These are phyloP conservation scores for Cladophialophora bantiana DNA, from an alignment of 2,329 filamentous ascomycete genomes.

Conservation along the genomic window DNA sequence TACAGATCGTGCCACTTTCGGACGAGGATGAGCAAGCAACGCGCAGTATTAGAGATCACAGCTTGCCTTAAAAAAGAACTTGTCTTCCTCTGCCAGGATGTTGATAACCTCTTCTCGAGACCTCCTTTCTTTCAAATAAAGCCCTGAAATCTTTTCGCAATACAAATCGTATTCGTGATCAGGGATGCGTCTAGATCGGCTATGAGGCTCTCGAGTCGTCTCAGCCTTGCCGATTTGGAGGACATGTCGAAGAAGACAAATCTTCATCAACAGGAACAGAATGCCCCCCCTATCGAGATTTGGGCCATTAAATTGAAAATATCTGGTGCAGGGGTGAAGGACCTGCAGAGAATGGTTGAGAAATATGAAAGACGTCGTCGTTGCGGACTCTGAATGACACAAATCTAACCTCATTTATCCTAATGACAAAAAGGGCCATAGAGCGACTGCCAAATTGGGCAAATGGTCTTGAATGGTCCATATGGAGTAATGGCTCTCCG, in stretches of 20 bases:
- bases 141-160: neutral
- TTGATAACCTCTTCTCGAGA: neutral
- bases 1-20: neutral
- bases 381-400: neutral
- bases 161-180: slow-evolving; percentile 3
- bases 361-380: neutral
- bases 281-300: neutral
- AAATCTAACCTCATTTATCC: neutral
- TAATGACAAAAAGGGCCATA: neutral
- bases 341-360: neutral
- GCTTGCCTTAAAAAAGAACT: neutral
- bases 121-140: neutral
- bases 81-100: neutral
- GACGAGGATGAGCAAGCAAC: neutral
- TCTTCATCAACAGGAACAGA: neutral
- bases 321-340: neutral
- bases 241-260: neutral
- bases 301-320: neutral
- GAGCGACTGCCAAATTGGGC: neutral
- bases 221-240: neutral
- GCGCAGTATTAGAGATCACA: neutral
- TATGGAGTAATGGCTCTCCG: neutral
- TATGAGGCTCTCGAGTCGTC: too few species aligned
- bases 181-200: slow-evolving; percentile 8
- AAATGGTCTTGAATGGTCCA: neutral